Conservation (phyloP, 208 protist genomes). For the Giardia muris region DNA sequence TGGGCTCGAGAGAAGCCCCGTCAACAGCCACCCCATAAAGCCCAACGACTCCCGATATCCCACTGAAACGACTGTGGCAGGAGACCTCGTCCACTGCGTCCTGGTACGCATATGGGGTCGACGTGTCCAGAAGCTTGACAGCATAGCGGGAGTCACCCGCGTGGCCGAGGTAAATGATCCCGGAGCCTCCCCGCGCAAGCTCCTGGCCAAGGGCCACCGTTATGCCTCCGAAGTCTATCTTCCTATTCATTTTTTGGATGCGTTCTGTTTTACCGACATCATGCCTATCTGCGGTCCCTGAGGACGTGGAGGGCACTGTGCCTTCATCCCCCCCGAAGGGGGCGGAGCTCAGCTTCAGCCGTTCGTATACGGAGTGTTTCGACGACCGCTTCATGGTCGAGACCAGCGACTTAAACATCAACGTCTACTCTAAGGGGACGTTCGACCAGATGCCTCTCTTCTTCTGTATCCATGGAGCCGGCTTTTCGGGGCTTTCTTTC, state of each 20-base stretch:
- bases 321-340: neutral
- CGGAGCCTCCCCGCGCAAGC: neutral
- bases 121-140: neutral
- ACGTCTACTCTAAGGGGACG: neutral
- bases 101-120: neutral
- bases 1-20: neutral
- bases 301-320: neutral
- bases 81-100: neutral
- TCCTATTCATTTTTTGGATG: neutral
- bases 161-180: neutral
- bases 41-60: neutral
- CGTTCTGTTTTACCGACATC: neutral
- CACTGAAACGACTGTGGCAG: neutral
- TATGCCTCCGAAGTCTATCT: neutral
- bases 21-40: neutral
- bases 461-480: conserved; percentile 15
- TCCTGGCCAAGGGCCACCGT: neutral
- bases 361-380: neutral
- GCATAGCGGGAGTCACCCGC: neutral
- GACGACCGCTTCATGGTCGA: neutral
- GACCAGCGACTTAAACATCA: neutral
- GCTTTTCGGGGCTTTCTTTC: conserved; percentile 22
- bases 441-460: neutral
- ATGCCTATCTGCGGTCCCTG: neutral
- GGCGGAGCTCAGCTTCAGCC: neutral